Base-by-base conservation (phyloP, 2,329 filamentous ascomycete species). In the Trichophyton equinum region DNA sequence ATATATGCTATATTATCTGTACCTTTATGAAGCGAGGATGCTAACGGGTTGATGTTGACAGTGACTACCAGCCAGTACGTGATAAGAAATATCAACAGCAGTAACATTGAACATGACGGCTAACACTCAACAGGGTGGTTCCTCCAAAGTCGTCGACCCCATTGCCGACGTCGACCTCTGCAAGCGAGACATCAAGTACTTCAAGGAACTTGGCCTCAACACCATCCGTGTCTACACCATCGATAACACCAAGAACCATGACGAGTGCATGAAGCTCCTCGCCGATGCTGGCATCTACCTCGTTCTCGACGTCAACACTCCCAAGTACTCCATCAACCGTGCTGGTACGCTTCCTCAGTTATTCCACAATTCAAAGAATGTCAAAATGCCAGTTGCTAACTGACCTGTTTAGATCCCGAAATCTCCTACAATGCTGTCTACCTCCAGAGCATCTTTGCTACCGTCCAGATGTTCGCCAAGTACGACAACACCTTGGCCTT, bases 201-300 rank as follows among this genome's bases (percentile, higher is more conserved):
- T 96, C 84, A 83, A 89, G 78, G 82, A 90, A 66, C 81, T 96
- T 58, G 90, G 91, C 57, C 79, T 96, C 76, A 96, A 96, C 80
- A 91, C 90, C 27, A 81, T 96, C 71, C 91, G 91, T 74, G 88
- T 96, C 64, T 96, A 96, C 81, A 90, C 87, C 15, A 85, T 95
- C 67, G 91, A 96, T 79, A 96, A 96, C 81, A 85, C 85, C 58
- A 77, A 80, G 67, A 76, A 86, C 74, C 91, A 96, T 77, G 85
- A 91, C 68, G 81, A 84, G 64, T 96, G 91, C 80, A 96, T 96
- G 91, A 78, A 81, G 63, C 80, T 82, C 53, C 81, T 96, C 63
- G 85, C 84, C 59, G 87, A 88, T 69, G 91, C 89, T 64, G 89
- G 89, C 68, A 96, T 96, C 79, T 96, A 96, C 79, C 83, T 95